These are phyloP conservation scores for Fomes fomentarius DNA, from an alignment of 1,284 basidiomycete genomes.

Conservation along the genomic window DNA sequence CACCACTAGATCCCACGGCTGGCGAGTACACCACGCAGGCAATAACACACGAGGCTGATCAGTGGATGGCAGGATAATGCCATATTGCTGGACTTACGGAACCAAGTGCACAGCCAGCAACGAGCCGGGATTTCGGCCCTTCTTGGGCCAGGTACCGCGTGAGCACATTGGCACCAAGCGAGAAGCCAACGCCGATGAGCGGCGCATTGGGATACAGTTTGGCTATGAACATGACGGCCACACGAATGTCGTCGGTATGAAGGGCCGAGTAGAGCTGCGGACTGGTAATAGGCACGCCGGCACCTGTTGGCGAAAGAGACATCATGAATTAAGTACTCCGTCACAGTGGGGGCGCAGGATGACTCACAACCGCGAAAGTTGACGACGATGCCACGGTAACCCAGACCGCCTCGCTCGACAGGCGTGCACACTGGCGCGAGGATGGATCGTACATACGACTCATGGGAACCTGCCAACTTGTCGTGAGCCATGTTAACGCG, in stretches of 20 bases:
- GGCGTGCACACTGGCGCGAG: conserved; percentile 73
- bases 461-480: conserved; percentile 69
- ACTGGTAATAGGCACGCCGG: conserved; percentile 80
- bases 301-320: conserved; percentile 49
- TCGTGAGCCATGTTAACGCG: conserved; percentile 12
- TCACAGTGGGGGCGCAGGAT: conserved; percentile 7
- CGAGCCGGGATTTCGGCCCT: conserved; percentile 75
- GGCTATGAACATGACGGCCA: conserved; percentile 79
- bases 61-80: conserved; percentile 8
- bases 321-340: conserved; percentile 11
- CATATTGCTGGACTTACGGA: conserved; percentile 57
- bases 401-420: conserved; percentile 76
- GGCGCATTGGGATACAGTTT: conserved; percentile 79
- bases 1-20: conserved; percentile 4
- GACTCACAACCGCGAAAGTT: conserved; percentile 89
- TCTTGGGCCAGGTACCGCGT: conserved; percentile 93
- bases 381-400: conserved; percentile 86
- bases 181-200: conserved; percentile 90
- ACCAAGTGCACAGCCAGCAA: conserved; percentile 77
- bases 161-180: conserved; percentile 91
- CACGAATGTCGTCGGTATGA: conserved; percentile 85
- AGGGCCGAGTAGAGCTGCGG: conserved; percentile 87
- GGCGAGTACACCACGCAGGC: neutral
- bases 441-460: conserved; percentile 86
- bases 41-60: conserved; percentile 12